phyloP scores from a whole-genome alignment of 2,329 filamentous ascomycete genomes.

The Plenodomus lindquistii region DNA sequence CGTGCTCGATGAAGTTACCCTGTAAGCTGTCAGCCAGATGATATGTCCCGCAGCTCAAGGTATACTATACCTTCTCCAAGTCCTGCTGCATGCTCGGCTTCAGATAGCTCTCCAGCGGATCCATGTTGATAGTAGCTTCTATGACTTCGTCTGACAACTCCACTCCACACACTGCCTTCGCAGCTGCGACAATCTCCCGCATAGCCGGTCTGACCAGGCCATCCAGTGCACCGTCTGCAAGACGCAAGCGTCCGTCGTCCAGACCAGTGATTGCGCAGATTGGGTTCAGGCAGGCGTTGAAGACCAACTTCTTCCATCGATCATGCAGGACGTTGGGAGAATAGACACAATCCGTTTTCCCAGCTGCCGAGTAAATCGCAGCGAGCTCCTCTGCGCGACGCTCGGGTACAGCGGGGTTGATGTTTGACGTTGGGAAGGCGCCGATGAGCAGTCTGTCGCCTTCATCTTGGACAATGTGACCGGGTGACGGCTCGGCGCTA shows the following conservation, averaged over 20 bases:
- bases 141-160: conserved; percentile 50
- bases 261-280: conserved; percentile 57
- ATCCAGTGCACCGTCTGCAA: conserved; percentile 51
- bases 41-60: not conserved
- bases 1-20: conserved; percentile 61
- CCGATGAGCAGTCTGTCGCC: conserved; percentile 57
- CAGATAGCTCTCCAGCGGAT: conserved; percentile 55
- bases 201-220: conserved; percentile 58
- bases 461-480: conserved; percentile 58
- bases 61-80: conserved; percentile 48
- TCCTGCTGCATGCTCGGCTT: conserved; percentile 61
- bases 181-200: conserved; percentile 54
- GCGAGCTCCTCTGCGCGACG: conserved; percentile 51
- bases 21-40: conserved; percentile 13
- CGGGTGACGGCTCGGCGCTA: conserved; percentile 53
- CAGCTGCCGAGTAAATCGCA: conserved; percentile 52
- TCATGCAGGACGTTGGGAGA: conserved; percentile 49
- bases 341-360: conserved; percentile 50
- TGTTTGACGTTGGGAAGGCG: conserved; percentile 49
- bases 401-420: conserved; percentile 25
- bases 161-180: conserved; percentile 50
- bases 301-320: conserved; percentile 58
- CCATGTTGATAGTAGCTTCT: conserved; percentile 52
- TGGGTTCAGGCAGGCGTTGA: conserved; percentile 57
- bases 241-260: conserved; percentile 56